Evolutionary conservation across 169 alveolate genomes (phyloP).

Genomic region (Cryptosporidium canis): DNA sequence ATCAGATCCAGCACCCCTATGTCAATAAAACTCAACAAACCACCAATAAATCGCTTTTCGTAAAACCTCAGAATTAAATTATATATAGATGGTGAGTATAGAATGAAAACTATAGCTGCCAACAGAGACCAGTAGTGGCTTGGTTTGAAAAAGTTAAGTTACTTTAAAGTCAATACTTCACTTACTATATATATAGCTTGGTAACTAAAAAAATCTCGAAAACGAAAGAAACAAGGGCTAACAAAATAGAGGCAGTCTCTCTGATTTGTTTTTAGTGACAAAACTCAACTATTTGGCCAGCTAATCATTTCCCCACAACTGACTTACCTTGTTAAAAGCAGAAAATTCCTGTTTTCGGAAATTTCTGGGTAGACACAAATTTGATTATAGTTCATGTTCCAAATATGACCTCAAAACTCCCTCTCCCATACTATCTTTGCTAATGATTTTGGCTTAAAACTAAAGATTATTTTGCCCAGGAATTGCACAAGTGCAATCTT

Average conservation of each 20-base stretch:
- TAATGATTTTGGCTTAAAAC: too few species aligned
- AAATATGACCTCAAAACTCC: background rate
- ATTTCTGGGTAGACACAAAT: constrained; percentile 19
- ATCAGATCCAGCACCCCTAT: constrained; percentile 10
- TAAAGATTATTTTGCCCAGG: too few species aligned
- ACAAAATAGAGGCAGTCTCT: background rate
- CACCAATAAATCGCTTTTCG: constrained; percentile 8
- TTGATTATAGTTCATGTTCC: constrained; percentile 7
- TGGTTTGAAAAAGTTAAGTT: background rate
- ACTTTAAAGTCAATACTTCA: background rate
- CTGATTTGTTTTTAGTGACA: background rate
- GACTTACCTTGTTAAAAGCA: constrained; percentile 29
- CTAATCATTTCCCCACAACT: background rate
- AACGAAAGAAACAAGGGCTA: constrained; percentile 10
- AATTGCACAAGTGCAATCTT: constrained; percentile 1
- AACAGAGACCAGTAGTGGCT: constrained; percentile 20
- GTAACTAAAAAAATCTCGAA: constrained; percentile 13
- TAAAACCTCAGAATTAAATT: background rate
- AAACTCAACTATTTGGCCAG: background rate
- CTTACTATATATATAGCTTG: constrained; percentile 30
- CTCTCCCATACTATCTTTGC: background rate
- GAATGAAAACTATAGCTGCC: background rate
- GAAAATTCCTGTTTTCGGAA: constrained; percentile 22
- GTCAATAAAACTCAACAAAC: constrained; percentile 2
- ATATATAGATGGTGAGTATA: constrained; percentile 25